phyloP scores from a whole-genome alignment of 164 flowering plant species.

The Kalanchoe fedtschenkoi region DNA sequence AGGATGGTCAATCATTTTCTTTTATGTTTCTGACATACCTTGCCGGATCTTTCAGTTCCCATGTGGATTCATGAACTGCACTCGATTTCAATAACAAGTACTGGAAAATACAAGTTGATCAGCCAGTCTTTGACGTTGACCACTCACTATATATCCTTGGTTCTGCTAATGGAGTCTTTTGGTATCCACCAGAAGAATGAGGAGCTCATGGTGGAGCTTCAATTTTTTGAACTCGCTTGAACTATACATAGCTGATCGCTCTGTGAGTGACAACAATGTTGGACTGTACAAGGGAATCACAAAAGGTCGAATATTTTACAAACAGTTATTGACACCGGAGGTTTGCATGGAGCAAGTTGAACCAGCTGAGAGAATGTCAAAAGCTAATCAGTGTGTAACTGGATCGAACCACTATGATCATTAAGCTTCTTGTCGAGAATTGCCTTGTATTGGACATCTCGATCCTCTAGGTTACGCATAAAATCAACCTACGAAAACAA shows the following conservation, averaged over 20 bases:
- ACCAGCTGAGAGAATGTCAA: slow-evolving; percentile 25
- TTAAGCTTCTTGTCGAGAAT: slow-evolving; percentile 60
- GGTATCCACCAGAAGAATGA: slow-evolving; percentile 72
- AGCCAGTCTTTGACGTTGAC: slow-evolving; percentile 67
- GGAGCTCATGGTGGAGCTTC: slow-evolving; percentile 83
- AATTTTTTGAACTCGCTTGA: slow-evolving; percentile 66
- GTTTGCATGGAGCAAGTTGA: too few relatives aligned
- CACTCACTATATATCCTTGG: slow-evolving; percentile 87
- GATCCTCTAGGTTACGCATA: slow-evolving; percentile 57
- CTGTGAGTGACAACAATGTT: too few relatives aligned
- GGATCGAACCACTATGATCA: slow-evolving; percentile 34
- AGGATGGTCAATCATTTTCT: background rate
- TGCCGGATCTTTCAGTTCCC: slow-evolving; percentile 69
- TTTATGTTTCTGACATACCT: slow-evolving; percentile 33
- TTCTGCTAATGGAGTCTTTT: slow-evolving; percentile 89
- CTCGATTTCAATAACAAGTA: slow-evolving; percentile 30
- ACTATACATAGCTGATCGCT: too few relatives aligned
- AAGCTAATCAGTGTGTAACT: slow-evolving; percentile 37
- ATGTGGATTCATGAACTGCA: slow-evolving; percentile 54
- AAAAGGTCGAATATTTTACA: too few relatives aligned
- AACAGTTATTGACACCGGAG: too few relatives aligned
- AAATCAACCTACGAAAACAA: slow-evolving; percentile 42
- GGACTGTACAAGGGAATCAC: too few relatives aligned
- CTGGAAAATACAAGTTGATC: slow-evolving; percentile 21
- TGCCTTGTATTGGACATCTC: slow-evolving; percentile 44